Percentiles rank a stretch among this genome's conserved stretches.
phyloP scores from a whole-genome alignment of 805 yeast species.

The Saturnispora zaruensis region DNA sequence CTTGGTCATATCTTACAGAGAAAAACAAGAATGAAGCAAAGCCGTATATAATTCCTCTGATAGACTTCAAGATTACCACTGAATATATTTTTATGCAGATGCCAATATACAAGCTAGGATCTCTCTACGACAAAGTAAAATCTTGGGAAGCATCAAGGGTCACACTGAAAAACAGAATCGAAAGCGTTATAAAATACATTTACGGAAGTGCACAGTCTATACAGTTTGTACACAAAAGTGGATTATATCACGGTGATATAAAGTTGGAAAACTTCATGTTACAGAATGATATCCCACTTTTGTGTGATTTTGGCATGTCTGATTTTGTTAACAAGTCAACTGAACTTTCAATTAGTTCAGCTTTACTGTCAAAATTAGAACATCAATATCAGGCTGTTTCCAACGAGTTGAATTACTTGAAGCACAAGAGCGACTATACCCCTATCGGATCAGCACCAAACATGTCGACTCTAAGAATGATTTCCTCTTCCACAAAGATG shows the following conservation, averaged over 20 bases:
- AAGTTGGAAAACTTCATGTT: constrained; percentile 74
- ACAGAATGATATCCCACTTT: constrained; percentile 39
- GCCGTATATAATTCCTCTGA: constrained; percentile 52
- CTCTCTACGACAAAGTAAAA: constrained; percentile 66
- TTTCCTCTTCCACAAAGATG: neutral
- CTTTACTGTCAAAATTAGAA: neutral
- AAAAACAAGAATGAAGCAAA: constrained; percentile 41
- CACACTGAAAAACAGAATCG: constrained; percentile 11
- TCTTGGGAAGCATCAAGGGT: constrained; percentile 43
- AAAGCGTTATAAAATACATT: constrained; percentile 30
- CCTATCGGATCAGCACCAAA: constrained; percentile 2
- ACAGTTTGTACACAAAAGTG: constrained; percentile 50
- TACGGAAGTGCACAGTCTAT: constrained; percentile 53
- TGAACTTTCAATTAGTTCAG: neutral
- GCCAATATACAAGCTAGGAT: constrained; percentile 62
- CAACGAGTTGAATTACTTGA: neutral
- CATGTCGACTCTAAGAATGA: constrained; percentile 1
- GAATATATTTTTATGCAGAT: constrained; percentile 61
- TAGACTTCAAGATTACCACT: constrained; percentile 52
- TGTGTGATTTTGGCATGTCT: constrained; percentile 91
- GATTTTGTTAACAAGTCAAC: constrained; percentile 14
- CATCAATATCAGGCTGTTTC: neutral
- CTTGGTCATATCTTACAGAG: constrained; percentile 48
- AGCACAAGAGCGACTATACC: neutral
- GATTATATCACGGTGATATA: constrained; percentile 74